Evolutionary conservation across 441 rosid species (phyloP), one percentile per base, ranked within the genome.

Genomic region (Eruca vesicaria): DNA sequence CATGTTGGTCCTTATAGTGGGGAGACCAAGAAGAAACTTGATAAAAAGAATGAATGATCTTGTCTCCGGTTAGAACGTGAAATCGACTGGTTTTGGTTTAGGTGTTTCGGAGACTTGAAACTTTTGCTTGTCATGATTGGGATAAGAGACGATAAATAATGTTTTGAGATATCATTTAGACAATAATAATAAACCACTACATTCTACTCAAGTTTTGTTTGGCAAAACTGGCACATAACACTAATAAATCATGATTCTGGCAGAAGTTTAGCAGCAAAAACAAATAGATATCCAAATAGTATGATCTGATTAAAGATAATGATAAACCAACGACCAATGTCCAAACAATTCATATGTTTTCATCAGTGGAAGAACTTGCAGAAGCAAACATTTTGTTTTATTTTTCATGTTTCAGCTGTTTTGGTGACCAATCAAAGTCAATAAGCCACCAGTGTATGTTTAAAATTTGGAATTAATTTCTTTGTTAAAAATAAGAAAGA

Each of bases 1-100:
- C 73, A 74, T 73, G 90, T 83, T 7, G 69, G 80, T 5, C 97
- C 97, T 9, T 94, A 92, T 19, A 89, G 92, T 15, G 92, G 95
- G 21, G 97, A 86, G 72, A 77, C 80, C 36, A 77, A 77, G 73
- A 72, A 77, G 80, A 77, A 77, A 20, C 76, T 72, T 9, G 77
- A 66, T 23, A 76, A 76, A 16, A 76, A 76, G 61, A 76, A 38
- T 0, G 26, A 76, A 1, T 76, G 53, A 76, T 43, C 41, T 23
- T 20, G 45, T 6, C 28, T n/a, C 43, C 10, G 20, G 33, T 14
- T 45, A 32, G 58, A 60, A 18, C 20, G 63, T 10, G 8, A 45
- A 21, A 15, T 12, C 1, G 3, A 50, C 9, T 7, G 68, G 7
- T 52, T 36, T 1, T 8, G 8, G 23, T 33, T 21, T 26, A 31